Percentiles rank a stretch among this genome's conserved stretches.
phyloP scores from a whole-genome alignment of 768 basidiomycete genomes.

The Pleurotus sapidus region DNA sequence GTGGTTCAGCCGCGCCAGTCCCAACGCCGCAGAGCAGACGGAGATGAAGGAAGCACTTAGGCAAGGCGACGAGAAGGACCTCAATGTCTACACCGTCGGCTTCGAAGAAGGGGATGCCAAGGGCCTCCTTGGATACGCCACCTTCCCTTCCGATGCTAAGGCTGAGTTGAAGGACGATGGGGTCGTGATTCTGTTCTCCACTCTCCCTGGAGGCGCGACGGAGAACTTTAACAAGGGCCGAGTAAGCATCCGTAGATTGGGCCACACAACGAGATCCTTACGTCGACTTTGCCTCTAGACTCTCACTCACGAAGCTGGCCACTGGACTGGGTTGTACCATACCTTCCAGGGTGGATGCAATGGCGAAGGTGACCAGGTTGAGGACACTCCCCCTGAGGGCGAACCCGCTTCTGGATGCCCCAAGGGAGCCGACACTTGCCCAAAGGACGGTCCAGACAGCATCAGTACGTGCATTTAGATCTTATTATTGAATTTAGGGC shows the following conservation, averaged over 20 bases:
- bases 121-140: slow-evolving; percentile 52
- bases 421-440: slow-evolving; percentile 31
- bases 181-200: slow-evolving; percentile 40
- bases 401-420: slow-evolving; percentile 40
- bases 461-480: slow-evolving; percentile 26
- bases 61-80: slow-evolving; percentile 32
- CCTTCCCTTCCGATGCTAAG: slow-evolving; percentile 44
- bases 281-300: slow-evolving; percentile 27
- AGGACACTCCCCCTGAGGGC: slow-evolving; percentile 45
- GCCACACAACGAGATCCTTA: slow-evolving; percentile 14
- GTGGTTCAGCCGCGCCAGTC: slow-evolving; percentile 47
- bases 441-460: slow-evolving; percentile 37
- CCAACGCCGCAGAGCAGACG: slow-evolving; percentile 32
- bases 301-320: slow-evolving; percentile 54
- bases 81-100: slow-evolving; percentile 55
- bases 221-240: slow-evolving; percentile 41
- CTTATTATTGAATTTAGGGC: neutral
- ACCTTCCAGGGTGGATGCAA: slow-evolving; percentile 53
- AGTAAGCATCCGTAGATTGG: slow-evolving; percentile 16
- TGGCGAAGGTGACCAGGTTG: slow-evolving; percentile 39
- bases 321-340: slow-evolving; percentile 60
- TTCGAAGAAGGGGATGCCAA: slow-evolving; percentile 32
- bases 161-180: slow-evolving; percentile 43
- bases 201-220: slow-evolving; percentile 40
- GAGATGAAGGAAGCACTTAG: slow-evolving; percentile 48